These are phyloP conservation scores for Sporisorium graminicola DNA, from an alignment of 1,284 basidiomycete genomes.

Conservation along the genomic window DNA sequence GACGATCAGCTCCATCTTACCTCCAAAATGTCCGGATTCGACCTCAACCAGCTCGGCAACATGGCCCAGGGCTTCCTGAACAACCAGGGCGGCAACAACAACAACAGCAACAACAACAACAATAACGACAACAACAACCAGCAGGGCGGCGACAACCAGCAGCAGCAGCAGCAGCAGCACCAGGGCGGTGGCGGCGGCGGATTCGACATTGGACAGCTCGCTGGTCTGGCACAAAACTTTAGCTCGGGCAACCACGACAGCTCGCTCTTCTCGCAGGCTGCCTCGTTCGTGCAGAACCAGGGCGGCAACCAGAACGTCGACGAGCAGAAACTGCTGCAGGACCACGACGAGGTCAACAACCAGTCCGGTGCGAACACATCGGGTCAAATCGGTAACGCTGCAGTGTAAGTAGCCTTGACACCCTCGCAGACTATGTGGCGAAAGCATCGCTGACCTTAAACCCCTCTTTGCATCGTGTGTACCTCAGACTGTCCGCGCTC, in stretches of 20 bases:
- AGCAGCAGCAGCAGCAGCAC: constrained; percentile 33
- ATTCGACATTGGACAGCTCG: constrained; percentile 55
- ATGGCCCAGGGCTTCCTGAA: constrained; percentile 48
- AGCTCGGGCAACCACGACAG: constrained; percentile 50
- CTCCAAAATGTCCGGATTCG: constrained; percentile 43
- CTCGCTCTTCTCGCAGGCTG: constrained; percentile 52
- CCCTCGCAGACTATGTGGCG: too few species aligned
- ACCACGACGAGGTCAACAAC: constrained; percentile 60
- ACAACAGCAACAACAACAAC: constrained; percentile 18
- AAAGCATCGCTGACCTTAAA: neutral
- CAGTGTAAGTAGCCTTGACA: constrained; percentile 43
- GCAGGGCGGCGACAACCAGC: too few species aligned
- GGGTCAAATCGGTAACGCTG: constrained; percentile 60
- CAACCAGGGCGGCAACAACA: constrained; percentile 35
- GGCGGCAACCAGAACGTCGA: constrained; percentile 53
- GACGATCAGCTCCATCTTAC: neutral
- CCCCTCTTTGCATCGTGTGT: neutral
- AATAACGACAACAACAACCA: too few species aligned
- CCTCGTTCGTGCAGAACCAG: constrained; percentile 52
- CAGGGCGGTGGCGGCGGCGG: constrained; percentile 45
- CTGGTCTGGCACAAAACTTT: constrained; percentile 52
- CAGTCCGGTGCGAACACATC: constrained; percentile 42
- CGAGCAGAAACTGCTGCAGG: constrained; percentile 57
- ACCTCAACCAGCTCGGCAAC: constrained; percentile 44
- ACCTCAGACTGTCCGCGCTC: constrained; percentile 53